Conservation (phyloP, 1,139 yeast genomes). For the Suhomyces bokatorum region DNA sequence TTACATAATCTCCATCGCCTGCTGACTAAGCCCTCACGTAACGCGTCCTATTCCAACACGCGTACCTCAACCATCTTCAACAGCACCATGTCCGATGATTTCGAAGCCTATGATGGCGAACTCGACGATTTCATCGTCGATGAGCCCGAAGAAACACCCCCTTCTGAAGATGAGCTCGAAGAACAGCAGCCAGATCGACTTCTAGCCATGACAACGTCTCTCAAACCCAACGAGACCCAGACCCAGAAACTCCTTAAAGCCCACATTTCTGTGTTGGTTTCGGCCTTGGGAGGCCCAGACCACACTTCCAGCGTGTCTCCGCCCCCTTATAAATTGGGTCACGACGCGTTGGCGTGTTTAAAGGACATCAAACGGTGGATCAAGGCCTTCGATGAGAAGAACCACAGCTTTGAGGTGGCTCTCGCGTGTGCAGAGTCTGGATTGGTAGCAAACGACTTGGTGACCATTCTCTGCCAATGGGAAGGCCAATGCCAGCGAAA, state of each 20-base stretch:
- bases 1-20: no score
- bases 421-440: constrained; percentile 84
- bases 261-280: constrained; percentile 68
- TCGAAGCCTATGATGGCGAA: constrained; percentile 12
- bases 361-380: constrained; percentile 90
- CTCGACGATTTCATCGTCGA: constrained; percentile 17
- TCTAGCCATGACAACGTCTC: constrained; percentile 26
- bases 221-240: constrained; percentile 40
- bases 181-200: constrained; percentile 28
- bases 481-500: constrained; percentile 40
- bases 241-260: constrained; percentile 56
- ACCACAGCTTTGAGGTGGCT: constrained; percentile 75
- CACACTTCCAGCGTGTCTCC: constrained; percentile 43
- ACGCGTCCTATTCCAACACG: neutral
- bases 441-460: constrained; percentile 68
- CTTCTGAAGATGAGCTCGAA: constrained; percentile 19
- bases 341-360: constrained; percentile 86
- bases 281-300: constrained; percentile 84
- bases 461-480: constrained; percentile 78
- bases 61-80: constrained; percentile 1
- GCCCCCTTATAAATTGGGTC: constrained; percentile 75
- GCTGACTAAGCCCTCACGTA: no score
- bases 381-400: constrained; percentile 74
- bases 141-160: constrained; percentile 13
- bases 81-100: constrained; percentile 4